Evolutionary conservation across 495 filamentous ascomycete species (phyloP), one percentile per base, ranked within the genome.

Genomic region (Hapsidospora chrysogenum): DNA sequence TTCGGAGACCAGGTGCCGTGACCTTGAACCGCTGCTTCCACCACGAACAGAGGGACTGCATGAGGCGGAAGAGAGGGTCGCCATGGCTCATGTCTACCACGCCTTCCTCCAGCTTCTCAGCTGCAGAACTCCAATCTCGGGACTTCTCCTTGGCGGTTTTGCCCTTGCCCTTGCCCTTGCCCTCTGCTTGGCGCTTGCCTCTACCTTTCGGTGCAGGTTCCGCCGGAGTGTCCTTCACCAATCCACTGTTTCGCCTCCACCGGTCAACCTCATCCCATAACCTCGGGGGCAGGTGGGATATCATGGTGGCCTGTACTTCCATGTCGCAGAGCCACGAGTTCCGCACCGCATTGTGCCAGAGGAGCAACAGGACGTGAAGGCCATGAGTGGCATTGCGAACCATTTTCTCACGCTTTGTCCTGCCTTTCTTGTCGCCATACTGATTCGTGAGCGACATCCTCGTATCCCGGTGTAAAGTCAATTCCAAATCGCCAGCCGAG

Each of bases 21-120:
- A 92, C 66, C 4, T 59, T 65, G 51, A 92, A 99, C 26, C 78
- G 68, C 45, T 80, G 80, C 51, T 74, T 85, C 89, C 89, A 99
- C 65, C 79, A 93, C 1, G 75, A 68, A 11, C 77, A 56, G 21
- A 99, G 57, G 16, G 71, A 60, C 42, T 78, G 81, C 31, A 96
- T 62, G 15, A 94, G 56, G n/a, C 73, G 57, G 18, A 89, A 60
- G n/a, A 89, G 54, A 0, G 87, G 85, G 48, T 95, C 85, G 1
- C 80, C 81, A 17, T 72, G 67, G 53, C 75, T 84, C 57, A 80
- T 68, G 46, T 92, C 78, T 9, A 64, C 51, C 28, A 66, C 60
- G 2, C 76, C 80, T 10, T 68, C 70, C 32, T 81, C 78, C 25
- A 80, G 57, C n/a, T 68, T 64, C 41, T 78, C 60, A 2, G 82